These are phyloP conservation scores for Fusarium incarnatum DNA, from an alignment of 2,329 filamentous ascomycete species.

Conservation along the genomic window DNA sequence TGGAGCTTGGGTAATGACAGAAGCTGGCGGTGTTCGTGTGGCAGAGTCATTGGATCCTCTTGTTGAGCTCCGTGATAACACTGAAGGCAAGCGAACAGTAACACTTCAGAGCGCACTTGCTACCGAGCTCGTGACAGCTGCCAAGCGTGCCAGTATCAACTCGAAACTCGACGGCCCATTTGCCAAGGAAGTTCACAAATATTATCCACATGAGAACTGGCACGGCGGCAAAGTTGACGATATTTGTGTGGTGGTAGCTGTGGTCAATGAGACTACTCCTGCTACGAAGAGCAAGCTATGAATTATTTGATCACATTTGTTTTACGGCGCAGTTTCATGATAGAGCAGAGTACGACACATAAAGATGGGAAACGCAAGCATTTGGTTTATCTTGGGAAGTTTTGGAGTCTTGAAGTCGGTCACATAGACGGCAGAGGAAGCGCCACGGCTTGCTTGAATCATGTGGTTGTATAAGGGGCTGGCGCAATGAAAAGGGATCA, in stretches of 20 bases:
- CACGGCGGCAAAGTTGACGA: slow-evolving; percentile 95
- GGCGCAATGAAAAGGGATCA: slow-evolving; percentile 36
- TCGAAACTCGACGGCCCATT: slow-evolving; percentile 89
- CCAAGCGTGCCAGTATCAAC: slow-evolving; percentile 87
- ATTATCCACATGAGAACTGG: slow-evolving; percentile 88
- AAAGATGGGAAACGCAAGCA: slow-evolving; percentile 46
- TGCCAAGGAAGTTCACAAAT: slow-evolving; percentile 90
- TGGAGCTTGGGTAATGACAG: slow-evolving; percentile 78
- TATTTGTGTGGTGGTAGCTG: slow-evolving; percentile 85
- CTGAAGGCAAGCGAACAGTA: slow-evolving; percentile 47
- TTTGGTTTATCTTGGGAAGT: slow-evolving; percentile 42
- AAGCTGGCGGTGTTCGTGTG: slow-evolving; percentile 70
- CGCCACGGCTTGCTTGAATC: slow-evolving; percentile 30
- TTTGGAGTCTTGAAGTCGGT: slow-evolving; percentile 43
- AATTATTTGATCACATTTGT: slow-evolving; percentile 25
- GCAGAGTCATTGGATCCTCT: slow-evolving; percentile 67
- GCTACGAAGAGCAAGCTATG: slow-evolving; percentile 52
- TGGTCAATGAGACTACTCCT: slow-evolving; percentile 74
- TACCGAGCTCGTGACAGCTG: slow-evolving; percentile 80
- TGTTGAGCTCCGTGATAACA: slow-evolving; percentile 46
- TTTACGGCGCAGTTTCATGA: slow-evolving; percentile 41
- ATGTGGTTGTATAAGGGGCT: slow-evolving; percentile 34
- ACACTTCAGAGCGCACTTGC: slow-evolving; percentile 84
- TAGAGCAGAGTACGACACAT: slow-evolving; percentile 42
- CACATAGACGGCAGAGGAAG: slow-evolving; percentile 34